phyloP scores from a whole-genome alignment of 495 filamentous ascomycete genomes.

The Lepraria neglecta region DNA sequence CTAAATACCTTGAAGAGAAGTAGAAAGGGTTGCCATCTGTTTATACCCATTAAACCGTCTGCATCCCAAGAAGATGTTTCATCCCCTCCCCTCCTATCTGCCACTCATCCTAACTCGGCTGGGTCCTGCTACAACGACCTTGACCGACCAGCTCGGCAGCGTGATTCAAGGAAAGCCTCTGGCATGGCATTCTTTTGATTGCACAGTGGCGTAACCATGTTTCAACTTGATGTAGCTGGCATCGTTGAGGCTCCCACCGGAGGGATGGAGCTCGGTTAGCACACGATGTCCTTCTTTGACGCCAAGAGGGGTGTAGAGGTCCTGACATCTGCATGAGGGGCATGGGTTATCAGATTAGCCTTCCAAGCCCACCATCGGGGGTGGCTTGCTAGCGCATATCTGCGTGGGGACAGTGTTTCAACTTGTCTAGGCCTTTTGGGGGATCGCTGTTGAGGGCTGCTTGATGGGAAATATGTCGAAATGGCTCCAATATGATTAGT shows the following conservation, averaged over 20 bases:
- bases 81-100: background rate
- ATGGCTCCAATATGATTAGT: too few relatives aligned
- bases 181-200: background rate
- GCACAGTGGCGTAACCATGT: background rate
- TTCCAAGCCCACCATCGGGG: background rate
- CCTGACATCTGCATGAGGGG: background rate
- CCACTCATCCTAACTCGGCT: background rate
- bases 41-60: background rate
- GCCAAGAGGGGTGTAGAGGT: background rate
- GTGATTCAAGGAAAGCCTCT: background rate
- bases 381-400: background rate
- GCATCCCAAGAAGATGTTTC: background rate
- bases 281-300: background rate
- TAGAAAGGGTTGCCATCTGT: background rate
- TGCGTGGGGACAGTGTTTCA: background rate
- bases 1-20: conserved; percentile 2
- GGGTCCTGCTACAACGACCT: background rate
- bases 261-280: conserved; percentile 3
- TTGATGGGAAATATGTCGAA: too few relatives aligned
- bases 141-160: background rate
- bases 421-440: background rate
- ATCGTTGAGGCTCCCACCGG: background rate
- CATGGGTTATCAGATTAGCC: conserved; percentile 3
- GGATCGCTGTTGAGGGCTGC: too few relatives aligned
- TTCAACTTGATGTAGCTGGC: background rate